Base-by-base conservation (phyloP, 1,139 yeast species). In the Lodderomyces beijingensis region DNA sequence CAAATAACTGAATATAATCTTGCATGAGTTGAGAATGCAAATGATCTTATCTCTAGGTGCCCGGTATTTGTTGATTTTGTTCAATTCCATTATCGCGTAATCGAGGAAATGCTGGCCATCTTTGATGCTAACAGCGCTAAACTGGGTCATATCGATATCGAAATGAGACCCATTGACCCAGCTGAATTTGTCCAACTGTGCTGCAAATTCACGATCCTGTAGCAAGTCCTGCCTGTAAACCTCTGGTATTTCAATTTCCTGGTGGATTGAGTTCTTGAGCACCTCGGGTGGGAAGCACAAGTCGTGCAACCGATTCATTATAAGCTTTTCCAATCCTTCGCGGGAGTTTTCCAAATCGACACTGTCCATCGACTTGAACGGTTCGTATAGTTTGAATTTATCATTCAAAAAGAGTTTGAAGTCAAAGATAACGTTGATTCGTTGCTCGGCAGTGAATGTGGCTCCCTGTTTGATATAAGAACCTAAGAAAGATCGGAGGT, bases 1-100 rank as follows among this genome's bases (percentile, higher is more conserved):
- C 35, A 93, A 71, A 36, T 86, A 68, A 12, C 95, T 94, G 64
- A 88, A 88, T 6, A 93, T 81, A 11, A 91, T 89, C 55, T 91
- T 91, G 53, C 97, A 89, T 37, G 93, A 79, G 58, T 93, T 93
- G 39, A 93, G 65, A 6, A 91, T 69, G 53, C 98, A 91, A 30
- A 91, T 87, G 41, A 88, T 80, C 51, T 93, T 93, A 51, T 93
- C 98, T 35, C 98, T 68, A 8, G 98, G 98, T 0, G 97, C 93
- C 47, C 94, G 74, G 54, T 83, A 93, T 35, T 75, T 71, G 53
- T 85, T 84, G 49, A 91, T 78, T 48, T 87, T 88, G 42, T 70
- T 65, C 32, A 93, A 65, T 54, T 93, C 89, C 5, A 56, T 68
- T 1, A 79, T 72, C 0, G 97, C 94, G 38, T 83, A 69, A 23